phyloP scores from a whole-genome alignment of 2,329 filamentous ascomycete species.

The Talaromyces amestolkiae region DNA sequence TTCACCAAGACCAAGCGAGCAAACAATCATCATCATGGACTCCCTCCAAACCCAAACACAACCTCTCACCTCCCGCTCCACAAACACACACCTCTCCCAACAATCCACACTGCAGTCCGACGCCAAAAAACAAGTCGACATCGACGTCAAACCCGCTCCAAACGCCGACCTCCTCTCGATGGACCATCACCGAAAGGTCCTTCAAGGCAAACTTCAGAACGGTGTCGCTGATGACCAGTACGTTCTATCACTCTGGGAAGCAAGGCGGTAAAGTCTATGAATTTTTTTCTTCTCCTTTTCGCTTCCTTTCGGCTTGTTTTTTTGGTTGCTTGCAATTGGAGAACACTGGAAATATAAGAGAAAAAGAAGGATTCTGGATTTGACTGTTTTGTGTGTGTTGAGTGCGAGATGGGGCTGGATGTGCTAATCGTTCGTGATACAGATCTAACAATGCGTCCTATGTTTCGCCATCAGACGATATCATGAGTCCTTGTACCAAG shows the following conservation, averaged over 20 bases:
- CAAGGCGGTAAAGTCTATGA: slow-evolving; percentile 13
- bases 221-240: slow-evolving; percentile 34
- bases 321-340: slow-evolving; percentile 10
- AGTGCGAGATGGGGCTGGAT: not conserved
- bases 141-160: slow-evolving; percentile 34
- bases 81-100: slow-evolving; percentile 41
- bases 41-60: slow-evolving; percentile 27
- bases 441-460: slow-evolving; percentile 37
- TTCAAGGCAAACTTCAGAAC: slow-evolving; percentile 42
- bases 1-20: not conserved
- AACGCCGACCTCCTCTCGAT: slow-evolving; percentile 34
- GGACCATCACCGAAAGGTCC: slow-evolving; percentile 44
- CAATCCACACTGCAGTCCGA: not conserved
- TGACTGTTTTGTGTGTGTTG: not conserved
- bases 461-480: slow-evolving; percentile 50
- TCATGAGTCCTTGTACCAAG: slow-evolving; percentile 52
- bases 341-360: slow-evolving; percentile 2
- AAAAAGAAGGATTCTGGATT: slow-evolving; percentile 7
- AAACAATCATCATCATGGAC: not conserved
- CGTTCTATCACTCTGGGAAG: slow-evolving; percentile 21
- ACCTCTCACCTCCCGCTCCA: slow-evolving; percentile 41
- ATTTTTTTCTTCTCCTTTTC: slow-evolving; percentile 1
- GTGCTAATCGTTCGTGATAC: slow-evolving; percentile 13
- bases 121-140: slow-evolving; percentile 21
- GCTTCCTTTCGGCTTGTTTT: not conserved